Evolutionary conservation across 2,329 filamentous ascomycete genomes (phyloP).

Genomic region (Aureobasidium musti): DNA sequence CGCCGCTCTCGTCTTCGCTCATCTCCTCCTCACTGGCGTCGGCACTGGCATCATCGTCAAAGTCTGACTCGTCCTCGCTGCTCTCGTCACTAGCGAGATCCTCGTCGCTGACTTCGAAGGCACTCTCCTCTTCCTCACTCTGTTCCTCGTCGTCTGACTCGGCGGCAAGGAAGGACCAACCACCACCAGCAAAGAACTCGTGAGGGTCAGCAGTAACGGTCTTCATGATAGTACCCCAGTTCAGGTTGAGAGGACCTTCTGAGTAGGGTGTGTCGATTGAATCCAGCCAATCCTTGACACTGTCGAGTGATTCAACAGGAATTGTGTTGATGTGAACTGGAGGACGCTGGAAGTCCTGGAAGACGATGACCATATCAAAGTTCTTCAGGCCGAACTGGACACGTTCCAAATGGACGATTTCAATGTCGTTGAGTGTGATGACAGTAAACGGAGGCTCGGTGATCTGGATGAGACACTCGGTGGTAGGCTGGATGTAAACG

Average conservation of each 20-base stretch:
- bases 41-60: slow-evolving; percentile 82
- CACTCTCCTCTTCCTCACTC: slow-evolving; percentile 79
- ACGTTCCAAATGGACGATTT: slow-evolving; percentile 93
- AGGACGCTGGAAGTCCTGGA: slow-evolving; percentile 92
- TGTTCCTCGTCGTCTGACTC: slow-evolving; percentile 84
- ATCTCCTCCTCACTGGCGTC: slow-evolving; percentile 74
- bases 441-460: slow-evolving; percentile 97
- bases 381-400: slow-evolving; percentile 97
- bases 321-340: slow-evolving; percentile 98
- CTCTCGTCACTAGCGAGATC: slow-evolving; percentile 77
- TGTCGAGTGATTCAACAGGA: slow-evolving; percentile 89
- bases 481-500: slow-evolving; percentile 92
- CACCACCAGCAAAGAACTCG: slow-evolving; percentile 91
- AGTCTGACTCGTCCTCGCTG: slow-evolving; percentile 88
- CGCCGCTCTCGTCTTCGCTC: slow-evolving; percentile 63
- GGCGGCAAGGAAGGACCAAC: slow-evolving; percentile 87
- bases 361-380: slow-evolving; percentile 97
- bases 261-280: slow-evolving; percentile 91
- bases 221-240: slow-evolving; percentile 99
- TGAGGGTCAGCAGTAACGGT: slow-evolving; percentile 93
- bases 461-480: slow-evolving; percentile 93
- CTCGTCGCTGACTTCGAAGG: slow-evolving; percentile 85
- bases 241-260: slow-evolving; percentile 94
- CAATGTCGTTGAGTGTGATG: slow-evolving; percentile 91
- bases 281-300: slow-evolving; percentile 97